phyloP scores from a whole-genome alignment of 2,329 filamentous ascomycete genomes.

The Talaromyces pinophilus region DNA sequence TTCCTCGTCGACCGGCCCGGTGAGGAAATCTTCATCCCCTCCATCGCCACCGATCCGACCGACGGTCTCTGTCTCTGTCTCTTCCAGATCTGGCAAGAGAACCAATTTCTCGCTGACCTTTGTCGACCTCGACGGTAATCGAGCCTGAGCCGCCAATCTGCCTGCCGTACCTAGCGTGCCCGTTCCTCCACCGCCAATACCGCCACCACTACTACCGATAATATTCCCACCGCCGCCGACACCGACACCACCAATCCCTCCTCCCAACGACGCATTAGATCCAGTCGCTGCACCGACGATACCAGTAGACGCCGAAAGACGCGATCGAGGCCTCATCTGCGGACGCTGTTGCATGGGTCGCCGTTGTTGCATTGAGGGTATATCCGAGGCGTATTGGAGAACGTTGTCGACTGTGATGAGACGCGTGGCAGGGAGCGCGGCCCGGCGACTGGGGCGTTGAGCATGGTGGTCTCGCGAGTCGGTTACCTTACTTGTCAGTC shows the following conservation, averaged over 20 bases:
- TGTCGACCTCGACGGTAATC: slow-evolving; percentile 80
- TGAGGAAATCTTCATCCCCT: slow-evolving; percentile 49
- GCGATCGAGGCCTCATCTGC: slow-evolving; percentile 35
- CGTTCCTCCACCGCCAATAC: slow-evolving; percentile 26
- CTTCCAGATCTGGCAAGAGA: slow-evolving; percentile 76
- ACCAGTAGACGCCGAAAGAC: slow-evolving; percentile 32
- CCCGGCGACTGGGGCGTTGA: slow-evolving; percentile 34
- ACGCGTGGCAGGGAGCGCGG: slow-evolving; percentile 56
- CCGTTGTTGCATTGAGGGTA: slow-evolving; percentile 89
- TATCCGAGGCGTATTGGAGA: slow-evolving; percentile 88
- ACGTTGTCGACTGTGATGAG: slow-evolving; percentile 92
- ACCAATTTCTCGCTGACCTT: slow-evolving; percentile 98
- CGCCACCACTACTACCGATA: slow-evolving; percentile 2
- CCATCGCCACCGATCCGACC: slow-evolving; percentile 34
- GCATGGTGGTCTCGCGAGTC: slow-evolving; percentile 46
- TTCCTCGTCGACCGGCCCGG: slow-evolving; percentile 38
- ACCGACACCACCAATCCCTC: slow-evolving; percentile 11
- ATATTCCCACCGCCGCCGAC: slow-evolving; percentile 3
- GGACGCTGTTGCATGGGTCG: slow-evolving; percentile 53
- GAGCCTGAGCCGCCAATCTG: slow-evolving; percentile 56
- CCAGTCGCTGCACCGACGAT: neutral
- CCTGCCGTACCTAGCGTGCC: slow-evolving; percentile 57
- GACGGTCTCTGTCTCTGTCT: slow-evolving; percentile 55
- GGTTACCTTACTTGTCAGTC: slow-evolving; percentile 38
- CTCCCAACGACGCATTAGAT: neutral